phyloP scores from a whole-genome alignment of 208 protist species.

The Hexamita inflata region DNA sequence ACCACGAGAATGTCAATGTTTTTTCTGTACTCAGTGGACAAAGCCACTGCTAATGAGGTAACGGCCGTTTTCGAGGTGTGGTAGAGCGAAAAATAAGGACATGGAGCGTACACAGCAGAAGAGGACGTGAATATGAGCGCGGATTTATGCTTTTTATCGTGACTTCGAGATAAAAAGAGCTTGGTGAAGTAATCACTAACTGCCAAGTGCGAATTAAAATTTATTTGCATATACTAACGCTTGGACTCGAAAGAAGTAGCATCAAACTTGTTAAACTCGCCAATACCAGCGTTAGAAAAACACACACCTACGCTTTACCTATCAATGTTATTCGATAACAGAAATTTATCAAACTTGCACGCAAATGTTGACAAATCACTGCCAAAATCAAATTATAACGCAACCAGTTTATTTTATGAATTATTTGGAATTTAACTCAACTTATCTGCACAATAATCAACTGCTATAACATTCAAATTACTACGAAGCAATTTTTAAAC shows the following conservation, averaged over 20 bases:
- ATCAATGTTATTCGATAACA: conserved; percentile 2
- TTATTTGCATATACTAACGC: neutral
- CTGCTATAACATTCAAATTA: too few species aligned
- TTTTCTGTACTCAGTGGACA: neutral
- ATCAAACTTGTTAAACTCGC: neutral
- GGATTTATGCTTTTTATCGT: neutral
- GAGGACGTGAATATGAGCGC: conserved; percentile 4
- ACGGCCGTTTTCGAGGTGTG: neutral
- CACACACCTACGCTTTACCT: neutral
- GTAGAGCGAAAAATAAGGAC: conserved; percentile 12
- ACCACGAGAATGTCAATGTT: conserved; percentile 16
- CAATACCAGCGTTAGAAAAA: neutral
- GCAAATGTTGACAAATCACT: neutral
- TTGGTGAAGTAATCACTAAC: conserved; percentile 12
- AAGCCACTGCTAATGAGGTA: neutral
- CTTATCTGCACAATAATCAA: too few species aligned
- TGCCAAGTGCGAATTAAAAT: neutral
- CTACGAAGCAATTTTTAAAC: too few species aligned
- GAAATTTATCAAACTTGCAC: neutral
- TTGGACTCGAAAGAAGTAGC: conserved; percentile 1
- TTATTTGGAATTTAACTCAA: too few species aligned
- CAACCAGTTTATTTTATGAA: too few species aligned
- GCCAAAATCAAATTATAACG: too few species aligned
- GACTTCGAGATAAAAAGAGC: neutral
- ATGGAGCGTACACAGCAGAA: neutral